Percentiles rank a stretch among this genome's conserved stretches.
Conservation (phyloP, 2,329 filamentous ascomycete species). For the Emergomyces orientalis region DNA sequence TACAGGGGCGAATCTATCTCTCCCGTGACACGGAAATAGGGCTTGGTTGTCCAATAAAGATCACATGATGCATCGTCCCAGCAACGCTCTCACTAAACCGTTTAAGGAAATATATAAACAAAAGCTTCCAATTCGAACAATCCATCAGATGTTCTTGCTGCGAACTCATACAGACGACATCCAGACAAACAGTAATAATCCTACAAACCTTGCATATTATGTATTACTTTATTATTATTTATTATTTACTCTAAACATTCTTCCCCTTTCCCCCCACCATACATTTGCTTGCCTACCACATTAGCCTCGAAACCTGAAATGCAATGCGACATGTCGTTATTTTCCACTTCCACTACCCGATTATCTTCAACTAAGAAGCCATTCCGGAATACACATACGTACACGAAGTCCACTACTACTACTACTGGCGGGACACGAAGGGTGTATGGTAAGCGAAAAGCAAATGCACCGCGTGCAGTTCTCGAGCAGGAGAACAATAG, state of each 20-base stretch:
- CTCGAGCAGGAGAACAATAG: conserved; percentile 24
- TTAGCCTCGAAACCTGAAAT: background rate
- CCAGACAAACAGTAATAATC: background rate
- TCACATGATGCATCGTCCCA: background rate
- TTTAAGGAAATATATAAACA: background rate
- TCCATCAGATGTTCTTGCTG: background rate
- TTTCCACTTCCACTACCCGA: background rate
- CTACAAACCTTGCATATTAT: background rate
- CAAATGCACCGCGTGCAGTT: conserved; percentile 29
- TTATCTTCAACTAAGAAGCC: background rate
- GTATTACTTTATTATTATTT: background rate
- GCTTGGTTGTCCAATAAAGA: too few species aligned
- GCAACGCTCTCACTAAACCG: background rate
- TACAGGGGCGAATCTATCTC: too few species aligned
- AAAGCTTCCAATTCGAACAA: too few species aligned
- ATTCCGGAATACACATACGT: background rate
- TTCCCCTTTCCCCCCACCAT: background rate
- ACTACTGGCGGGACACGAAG: conserved; percentile 20
- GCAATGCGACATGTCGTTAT: background rate
- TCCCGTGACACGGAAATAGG: too few species aligned
- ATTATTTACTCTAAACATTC: too few species aligned
- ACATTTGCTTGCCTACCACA: too few species aligned
- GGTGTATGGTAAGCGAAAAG: conserved; percentile 30
- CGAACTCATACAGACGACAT: background rate
- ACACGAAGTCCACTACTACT: background rate